A percentile compares a stretch with the other conserved stretches of the same genome.
Conservation (phyloP, 768 basidiomycete genomes). For the Agrocybe praecox region DNA sequence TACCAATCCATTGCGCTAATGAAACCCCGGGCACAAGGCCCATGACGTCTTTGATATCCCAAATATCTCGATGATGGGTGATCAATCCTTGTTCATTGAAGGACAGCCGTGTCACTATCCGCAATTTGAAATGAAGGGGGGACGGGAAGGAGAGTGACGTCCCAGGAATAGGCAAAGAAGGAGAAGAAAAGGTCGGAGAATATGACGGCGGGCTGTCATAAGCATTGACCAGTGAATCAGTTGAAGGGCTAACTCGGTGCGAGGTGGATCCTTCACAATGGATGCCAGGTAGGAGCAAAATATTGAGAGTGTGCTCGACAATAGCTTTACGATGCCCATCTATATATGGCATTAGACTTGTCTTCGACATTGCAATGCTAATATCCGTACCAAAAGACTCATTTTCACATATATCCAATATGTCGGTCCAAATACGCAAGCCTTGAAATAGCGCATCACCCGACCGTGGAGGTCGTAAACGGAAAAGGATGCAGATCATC, state of each 20-base stretch:
- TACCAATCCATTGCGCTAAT: conserved; percentile 68
- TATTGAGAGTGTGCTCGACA: conserved; percentile 79
- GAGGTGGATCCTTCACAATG: conserved; percentile 48
- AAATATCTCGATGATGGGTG: conserved; percentile 78
- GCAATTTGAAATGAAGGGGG: conserved; percentile 74
- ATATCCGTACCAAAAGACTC: conserved; percentile 69
- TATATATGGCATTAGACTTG: conserved; percentile 25
- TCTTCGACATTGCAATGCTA: background rate
- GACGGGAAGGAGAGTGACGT: conserved; percentile 61
- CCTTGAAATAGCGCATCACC: conserved; percentile 59
- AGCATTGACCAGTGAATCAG: conserved; percentile 40
- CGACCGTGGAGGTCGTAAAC: conserved; percentile 36
- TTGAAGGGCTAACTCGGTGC: conserved; percentile 30
- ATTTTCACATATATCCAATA: conserved; percentile 74
- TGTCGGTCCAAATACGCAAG: conserved; percentile 72
- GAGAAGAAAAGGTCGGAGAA: conserved; percentile 37
- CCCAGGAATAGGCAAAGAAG: conserved; percentile 59
- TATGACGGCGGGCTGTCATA: conserved; percentile 30
- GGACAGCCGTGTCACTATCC: conserved; percentile 68
- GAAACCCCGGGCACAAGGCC: conserved; percentile 72
- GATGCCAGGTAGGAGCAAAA: conserved; percentile 74
- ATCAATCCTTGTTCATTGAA: conserved; percentile 86
- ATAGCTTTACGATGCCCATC: conserved; percentile 76
- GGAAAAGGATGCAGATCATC: conserved; percentile 58
- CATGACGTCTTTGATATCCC: conserved; percentile 80